These are phyloP conservation scores for Syncephalis fuscata DNA, from an alignment of 371 early-diverging fungal species.

Conservation along the genomic window DNA sequence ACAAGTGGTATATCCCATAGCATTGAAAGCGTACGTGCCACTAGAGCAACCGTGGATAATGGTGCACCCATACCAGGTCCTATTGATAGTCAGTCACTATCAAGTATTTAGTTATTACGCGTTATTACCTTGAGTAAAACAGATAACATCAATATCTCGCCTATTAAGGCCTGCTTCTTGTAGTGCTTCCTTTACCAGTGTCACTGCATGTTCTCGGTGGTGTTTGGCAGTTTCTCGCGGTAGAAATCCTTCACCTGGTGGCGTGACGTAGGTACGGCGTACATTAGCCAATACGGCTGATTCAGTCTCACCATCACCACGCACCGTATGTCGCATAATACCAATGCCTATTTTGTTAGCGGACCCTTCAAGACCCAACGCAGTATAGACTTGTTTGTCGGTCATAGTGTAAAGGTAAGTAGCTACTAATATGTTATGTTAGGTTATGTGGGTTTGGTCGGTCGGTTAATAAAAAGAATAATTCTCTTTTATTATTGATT, in stretches of 20 bases:
- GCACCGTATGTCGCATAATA: slow-evolving; percentile 61
- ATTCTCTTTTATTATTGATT: background rate
- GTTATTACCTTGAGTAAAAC: slow-evolving; percentile 93
- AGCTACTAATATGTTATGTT: too few relatives aligned
- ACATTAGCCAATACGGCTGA: slow-evolving; percentile 78
- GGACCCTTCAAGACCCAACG: slow-evolving; percentile 89
- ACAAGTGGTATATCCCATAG: slow-evolving; percentile 91
- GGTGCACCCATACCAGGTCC: slow-evolving; percentile 99
- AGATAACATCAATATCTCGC: slow-evolving; percentile 79
- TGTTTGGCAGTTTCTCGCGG: slow-evolving; percentile 96
- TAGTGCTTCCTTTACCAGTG: slow-evolving; percentile 66
- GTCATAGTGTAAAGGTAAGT: background rate
- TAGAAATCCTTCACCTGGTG: slow-evolving; percentile 95
- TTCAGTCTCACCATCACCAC: slow-evolving; percentile 13
- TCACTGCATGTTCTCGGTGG: slow-evolving; percentile 74
- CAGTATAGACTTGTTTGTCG: background rate
- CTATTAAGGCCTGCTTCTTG: slow-evolving; percentile 53
- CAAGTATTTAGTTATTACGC: too few relatives aligned
- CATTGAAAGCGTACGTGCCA: slow-evolving; percentile 87
- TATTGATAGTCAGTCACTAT: too few relatives aligned
- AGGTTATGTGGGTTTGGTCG: background rate
- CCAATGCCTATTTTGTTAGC: slow-evolving; percentile 99
- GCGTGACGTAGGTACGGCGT: slow-evolving; percentile 92
- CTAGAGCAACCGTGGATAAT: slow-evolving; percentile 79
- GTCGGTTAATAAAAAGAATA: background rate